Evolutionary conservation across 1,284 basidiomycete species (phyloP).

Genomic region (Sanghuangporus sanghuang): DNA sequence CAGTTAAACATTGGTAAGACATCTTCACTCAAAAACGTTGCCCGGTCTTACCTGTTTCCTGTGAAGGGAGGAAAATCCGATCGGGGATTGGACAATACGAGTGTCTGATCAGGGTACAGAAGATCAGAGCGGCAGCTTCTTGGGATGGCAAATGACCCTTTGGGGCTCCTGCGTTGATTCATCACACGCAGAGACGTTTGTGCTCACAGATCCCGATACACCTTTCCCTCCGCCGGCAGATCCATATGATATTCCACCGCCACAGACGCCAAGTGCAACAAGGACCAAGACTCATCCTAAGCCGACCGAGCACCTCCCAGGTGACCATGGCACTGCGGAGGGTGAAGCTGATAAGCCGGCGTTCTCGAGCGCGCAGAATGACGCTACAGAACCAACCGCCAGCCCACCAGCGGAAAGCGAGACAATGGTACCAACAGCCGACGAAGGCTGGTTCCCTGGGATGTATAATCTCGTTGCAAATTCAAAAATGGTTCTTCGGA

Average conservation of each 20-base stretch:
- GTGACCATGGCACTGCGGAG: slow-evolving; percentile 68
- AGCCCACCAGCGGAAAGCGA: slow-evolving; percentile 28
- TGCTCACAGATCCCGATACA: slow-evolving; percentile 50
- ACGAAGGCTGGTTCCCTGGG: slow-evolving; percentile 85
- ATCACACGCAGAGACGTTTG: slow-evolving; percentile 59
- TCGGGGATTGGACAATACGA: slow-evolving; percentile 89
- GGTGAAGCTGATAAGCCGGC: slow-evolving; percentile 59
- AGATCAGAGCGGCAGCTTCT: slow-evolving; percentile 70
- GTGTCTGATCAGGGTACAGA: slow-evolving; percentile 72
- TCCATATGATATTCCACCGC: slow-evolving; percentile 25
- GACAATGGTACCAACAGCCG: slow-evolving; percentile 51
- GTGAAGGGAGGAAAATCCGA: slow-evolving; percentile 83
- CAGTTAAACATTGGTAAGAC: slow-evolving; percentile 92
- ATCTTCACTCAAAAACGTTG: background rate
- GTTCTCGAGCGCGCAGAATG: slow-evolving; percentile 20
- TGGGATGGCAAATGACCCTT: slow-evolving; percentile 89
- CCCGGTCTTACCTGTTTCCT: background rate
- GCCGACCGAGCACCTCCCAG: slow-evolving; percentile 85
- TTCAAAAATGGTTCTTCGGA: slow-evolving; percentile 83
- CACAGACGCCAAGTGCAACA: slow-evolving; percentile 32
- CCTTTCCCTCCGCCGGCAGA: slow-evolving; percentile 49
- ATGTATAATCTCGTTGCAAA: slow-evolving; percentile 73
- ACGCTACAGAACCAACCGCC: slow-evolving; percentile 22
- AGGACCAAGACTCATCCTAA: slow-evolving; percentile 67
- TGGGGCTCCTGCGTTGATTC: slow-evolving; percentile 91